These are phyloP conservation scores for Starmerella stigmatis DNA, from an alignment of 805 yeast species.

Conservation along the genomic window DNA sequence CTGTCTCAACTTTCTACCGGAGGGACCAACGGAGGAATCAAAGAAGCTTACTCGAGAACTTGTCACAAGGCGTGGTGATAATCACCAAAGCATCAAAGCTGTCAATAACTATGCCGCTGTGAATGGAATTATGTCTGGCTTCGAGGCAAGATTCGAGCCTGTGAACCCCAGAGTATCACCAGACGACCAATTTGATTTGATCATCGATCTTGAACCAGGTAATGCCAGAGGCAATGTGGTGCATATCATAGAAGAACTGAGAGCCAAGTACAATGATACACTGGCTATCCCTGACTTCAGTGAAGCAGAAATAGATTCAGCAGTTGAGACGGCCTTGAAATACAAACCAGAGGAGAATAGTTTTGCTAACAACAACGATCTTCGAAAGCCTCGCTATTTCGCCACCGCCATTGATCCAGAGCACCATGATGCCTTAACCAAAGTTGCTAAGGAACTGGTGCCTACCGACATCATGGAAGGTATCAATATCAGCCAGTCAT, in stretches of 20 bases:
- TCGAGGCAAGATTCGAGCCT: constrained; percentile 58
- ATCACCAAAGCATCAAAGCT: constrained; percentile 69
- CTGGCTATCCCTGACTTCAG: constrained; percentile 33
- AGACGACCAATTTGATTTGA: constrained; percentile 54
- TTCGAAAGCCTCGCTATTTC: constrained; percentile 32
- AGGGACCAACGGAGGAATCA: constrained; percentile 31
- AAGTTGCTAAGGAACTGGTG: constrained; percentile 11
- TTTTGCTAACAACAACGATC: constrained; percentile 12
- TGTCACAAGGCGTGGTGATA: constrained; percentile 64
- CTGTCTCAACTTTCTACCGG: constrained; percentile 56
- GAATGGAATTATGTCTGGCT: constrained; percentile 59
- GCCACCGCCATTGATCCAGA: constrained; percentile 33
- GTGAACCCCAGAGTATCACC: constrained; percentile 42
- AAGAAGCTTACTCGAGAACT: constrained; percentile 49
- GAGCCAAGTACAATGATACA: constrained; percentile 33
- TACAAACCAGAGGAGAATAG: constrained; percentile 8
- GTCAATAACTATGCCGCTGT: constrained; percentile 42
- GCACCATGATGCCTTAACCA: constrained; percentile 20
- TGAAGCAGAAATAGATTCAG: constrained; percentile 33
- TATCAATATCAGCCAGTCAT: constrained; percentile 18
- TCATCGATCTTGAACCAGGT: constrained; percentile 47
- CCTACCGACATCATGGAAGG: constrained; percentile 13
- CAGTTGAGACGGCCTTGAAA: constrained; percentile 42
- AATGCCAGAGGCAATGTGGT: constrained; percentile 38
- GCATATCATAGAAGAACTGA: constrained; percentile 35